phyloP scores from a whole-genome alignment of 2,329 filamentous ascomycete species.

The Talaromyces piceae region DNA sequence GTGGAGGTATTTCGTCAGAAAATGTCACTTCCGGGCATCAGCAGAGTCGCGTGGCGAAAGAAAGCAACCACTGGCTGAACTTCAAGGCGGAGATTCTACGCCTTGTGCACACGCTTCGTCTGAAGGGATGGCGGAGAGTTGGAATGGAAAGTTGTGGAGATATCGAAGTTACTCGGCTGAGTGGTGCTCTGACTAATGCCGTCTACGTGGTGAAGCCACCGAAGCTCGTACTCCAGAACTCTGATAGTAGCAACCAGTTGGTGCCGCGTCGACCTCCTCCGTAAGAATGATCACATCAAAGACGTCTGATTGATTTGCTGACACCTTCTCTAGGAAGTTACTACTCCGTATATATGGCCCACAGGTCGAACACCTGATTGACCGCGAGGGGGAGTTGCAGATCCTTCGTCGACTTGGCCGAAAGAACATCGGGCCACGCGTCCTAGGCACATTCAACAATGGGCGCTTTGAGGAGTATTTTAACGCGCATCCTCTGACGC shows the following conservation, averaged over 20 bases:
- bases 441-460: constrained; percentile 88
- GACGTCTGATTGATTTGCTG: background rate
- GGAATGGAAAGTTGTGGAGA: constrained; percentile 43
- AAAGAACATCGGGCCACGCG: constrained; percentile 85
- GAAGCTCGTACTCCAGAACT: constrained; percentile 36
- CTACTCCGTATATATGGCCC: constrained; percentile 89
- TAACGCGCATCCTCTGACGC: constrained; percentile 71
- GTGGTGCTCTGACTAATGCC: constrained; percentile 90
- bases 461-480: constrained; percentile 95
- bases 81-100: constrained; percentile 93
- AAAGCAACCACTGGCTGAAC: constrained; percentile 67
- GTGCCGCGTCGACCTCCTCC: constrained; percentile 44
- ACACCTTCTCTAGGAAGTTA: constrained; percentile 55
- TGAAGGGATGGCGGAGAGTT: constrained; percentile 87
- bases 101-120: constrained; percentile 74
- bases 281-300: constrained; percentile 32
- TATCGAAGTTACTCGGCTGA: constrained; percentile 46
- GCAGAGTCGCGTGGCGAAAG: constrained; percentile 52
- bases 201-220: constrained; percentile 92
- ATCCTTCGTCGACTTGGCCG: constrained; percentile 79
- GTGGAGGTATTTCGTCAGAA: constrained; percentile 41
- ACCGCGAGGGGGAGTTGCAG: constrained; percentile 79
- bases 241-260: constrained; percentile 31
- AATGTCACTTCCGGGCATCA: constrained; percentile 37
- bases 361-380: constrained; percentile 91